phyloP scores from a whole-genome alignment of 129 eudicot genomes.

The Ambrosia trifida region DNA sequence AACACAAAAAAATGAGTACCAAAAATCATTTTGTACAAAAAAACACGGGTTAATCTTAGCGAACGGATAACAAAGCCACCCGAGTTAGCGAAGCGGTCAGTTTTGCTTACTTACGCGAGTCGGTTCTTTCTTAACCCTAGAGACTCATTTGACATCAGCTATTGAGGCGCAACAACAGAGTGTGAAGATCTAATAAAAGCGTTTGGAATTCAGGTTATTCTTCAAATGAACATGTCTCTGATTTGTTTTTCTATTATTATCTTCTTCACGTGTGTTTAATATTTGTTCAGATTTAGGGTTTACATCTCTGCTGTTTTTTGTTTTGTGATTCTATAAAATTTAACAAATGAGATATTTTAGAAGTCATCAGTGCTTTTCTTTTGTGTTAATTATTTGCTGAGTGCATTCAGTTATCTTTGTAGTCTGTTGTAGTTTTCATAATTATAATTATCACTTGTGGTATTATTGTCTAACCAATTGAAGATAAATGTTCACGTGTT shows the following conservation, averaged over 20 bases:
- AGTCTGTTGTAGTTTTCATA: neutral
- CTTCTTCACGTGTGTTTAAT: neutral
- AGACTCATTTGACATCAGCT: neutral
- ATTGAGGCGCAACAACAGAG: neutral
- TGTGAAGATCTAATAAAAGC: neutral
- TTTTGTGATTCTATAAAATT: too few relatives aligned
- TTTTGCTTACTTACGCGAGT: neutral
- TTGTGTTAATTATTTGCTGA: neutral
- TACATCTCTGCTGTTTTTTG: neutral
- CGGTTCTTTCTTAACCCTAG: neutral
- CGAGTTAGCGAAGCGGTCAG: neutral
- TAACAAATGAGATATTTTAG: too few relatives aligned
- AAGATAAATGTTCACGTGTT: neutral
- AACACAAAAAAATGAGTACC: too few relatives aligned
- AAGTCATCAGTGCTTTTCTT: too few relatives aligned
- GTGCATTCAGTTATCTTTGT: neutral
- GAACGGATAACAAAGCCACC: neutral
- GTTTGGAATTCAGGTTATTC: neutral
- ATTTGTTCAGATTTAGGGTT: neutral
- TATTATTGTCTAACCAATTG: neutral
- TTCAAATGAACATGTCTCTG: neutral
- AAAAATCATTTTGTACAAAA: too few relatives aligned
- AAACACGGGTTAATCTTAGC: too few relatives aligned
- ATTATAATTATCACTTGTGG: neutral
- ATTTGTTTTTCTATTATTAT: neutral